These are phyloP conservation scores for Coemansia sp. DNA, from an alignment of 192 early-diverging fungal genomes.

Conservation along the genomic window DNA sequence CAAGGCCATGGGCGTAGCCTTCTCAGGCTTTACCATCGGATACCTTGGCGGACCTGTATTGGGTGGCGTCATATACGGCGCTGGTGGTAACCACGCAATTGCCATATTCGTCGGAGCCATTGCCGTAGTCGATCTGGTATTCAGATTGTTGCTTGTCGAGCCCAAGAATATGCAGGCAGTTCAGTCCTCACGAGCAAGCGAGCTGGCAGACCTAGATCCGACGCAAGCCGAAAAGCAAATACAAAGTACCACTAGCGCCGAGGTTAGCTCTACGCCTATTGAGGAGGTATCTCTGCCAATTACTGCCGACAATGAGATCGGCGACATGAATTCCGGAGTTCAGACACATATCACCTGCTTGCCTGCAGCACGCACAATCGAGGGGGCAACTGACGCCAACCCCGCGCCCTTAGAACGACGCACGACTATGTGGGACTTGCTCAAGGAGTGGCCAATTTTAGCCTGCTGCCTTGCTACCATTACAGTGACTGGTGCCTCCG, in stretches of 20 bases:
- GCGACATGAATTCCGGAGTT: slow-evolving; percentile 7
- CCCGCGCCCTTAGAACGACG: slow-evolving; percentile 6
- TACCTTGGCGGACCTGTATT: slow-evolving; percentile 70
- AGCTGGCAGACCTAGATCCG: slow-evolving; percentile 7
- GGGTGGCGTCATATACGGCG: slow-evolving; percentile 67
- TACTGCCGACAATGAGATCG: not conserved
- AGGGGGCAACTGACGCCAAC: not conserved
- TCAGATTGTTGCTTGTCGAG: slow-evolving; percentile 65
- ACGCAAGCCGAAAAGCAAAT: slow-evolving; percentile 13
- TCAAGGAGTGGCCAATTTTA: slow-evolving; percentile 53
- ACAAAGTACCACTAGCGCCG: not conserved
- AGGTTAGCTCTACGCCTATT: not conserved
- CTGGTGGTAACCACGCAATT: slow-evolving; percentile 68
- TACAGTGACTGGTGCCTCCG: slow-evolving; percentile 39
- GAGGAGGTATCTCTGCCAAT: not conserved
- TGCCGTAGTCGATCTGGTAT: slow-evolving; percentile 62
- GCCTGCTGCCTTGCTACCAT: slow-evolving; percentile 49
- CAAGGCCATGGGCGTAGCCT: slow-evolving; percentile 71
- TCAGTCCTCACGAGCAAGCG: slow-evolving; percentile 8
- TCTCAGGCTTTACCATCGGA: slow-evolving; percentile 70
- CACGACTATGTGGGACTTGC: slow-evolving; percentile 52
- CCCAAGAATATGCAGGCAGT: slow-evolving; percentile 39
- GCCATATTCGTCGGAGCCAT: slow-evolving; percentile 71
- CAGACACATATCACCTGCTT: not conserved
- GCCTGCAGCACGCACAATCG: not conserved